These are phyloP conservation scores for Heliamphora ciliata DNA, from an alignment of 179 eudicot genomes.

Conservation along the genomic window DNA sequence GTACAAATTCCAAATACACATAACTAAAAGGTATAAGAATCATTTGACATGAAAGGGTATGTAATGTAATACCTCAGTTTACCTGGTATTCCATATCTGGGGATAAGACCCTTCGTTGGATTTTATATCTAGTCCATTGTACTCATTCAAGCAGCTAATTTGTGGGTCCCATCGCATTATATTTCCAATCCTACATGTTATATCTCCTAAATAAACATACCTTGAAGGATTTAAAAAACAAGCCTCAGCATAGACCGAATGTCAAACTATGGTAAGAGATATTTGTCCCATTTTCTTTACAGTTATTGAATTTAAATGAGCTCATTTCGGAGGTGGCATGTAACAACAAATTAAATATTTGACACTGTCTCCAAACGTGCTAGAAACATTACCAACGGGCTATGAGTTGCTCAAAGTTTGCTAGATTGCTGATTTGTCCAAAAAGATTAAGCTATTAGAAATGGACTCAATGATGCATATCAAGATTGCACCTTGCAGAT, in stretches of 20 bases:
- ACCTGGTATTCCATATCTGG: no score
- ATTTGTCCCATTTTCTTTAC: neutral
- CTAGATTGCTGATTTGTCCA: neutral
- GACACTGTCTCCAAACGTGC: neutral
- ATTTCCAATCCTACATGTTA: no score
- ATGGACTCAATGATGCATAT: neutral
- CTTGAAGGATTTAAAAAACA: neutral
- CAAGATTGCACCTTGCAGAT: neutral
- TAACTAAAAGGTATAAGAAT: no score
- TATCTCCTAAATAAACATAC: neutral
- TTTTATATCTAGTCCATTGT: no score
- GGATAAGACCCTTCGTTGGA: no score
- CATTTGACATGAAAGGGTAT: no score
- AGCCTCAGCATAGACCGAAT: neutral
- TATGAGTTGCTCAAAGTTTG: neutral
- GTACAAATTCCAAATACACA: no score
- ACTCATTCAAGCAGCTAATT: no score
- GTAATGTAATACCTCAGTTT: no score
- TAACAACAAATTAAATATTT: no score
- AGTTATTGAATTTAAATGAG: neutral
- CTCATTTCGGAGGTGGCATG: neutral
- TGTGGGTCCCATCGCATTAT: no score
- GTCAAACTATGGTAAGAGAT: slow-evolving; percentile 11
- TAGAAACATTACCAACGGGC: neutral
- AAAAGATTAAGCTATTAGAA: neutral